phyloP scores from a whole-genome alignment of 2,329 filamentous ascomycete genomes.

The Aspergillus nomiae region DNA sequence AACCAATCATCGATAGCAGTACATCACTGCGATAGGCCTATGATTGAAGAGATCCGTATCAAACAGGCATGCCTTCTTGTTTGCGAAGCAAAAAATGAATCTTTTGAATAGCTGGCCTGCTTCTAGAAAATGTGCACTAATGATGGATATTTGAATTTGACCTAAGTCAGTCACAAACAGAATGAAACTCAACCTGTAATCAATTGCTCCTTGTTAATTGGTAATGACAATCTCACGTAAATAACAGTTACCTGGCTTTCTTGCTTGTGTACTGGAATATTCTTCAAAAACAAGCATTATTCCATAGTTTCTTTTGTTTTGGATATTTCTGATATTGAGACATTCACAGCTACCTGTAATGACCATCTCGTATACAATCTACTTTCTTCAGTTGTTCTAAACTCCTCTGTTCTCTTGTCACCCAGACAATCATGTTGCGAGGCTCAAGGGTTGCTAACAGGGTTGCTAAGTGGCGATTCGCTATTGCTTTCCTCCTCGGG shows the following conservation, averaged over 20 bases:
- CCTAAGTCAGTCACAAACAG: background rate
- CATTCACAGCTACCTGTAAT: background rate
- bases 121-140: background rate
- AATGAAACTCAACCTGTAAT: background rate
- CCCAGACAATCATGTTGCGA: background rate
- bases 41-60: background rate
- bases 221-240: background rate
- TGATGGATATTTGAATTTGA: background rate
- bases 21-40: background rate
- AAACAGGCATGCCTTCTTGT: background rate
- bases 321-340: background rate
- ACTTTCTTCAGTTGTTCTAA: background rate
- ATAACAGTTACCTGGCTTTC: background rate
- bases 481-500: background rate
- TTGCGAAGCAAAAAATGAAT: background rate
- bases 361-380: constrained; percentile 1
- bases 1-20: background rate
- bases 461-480: background rate
- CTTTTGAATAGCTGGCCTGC: background rate
- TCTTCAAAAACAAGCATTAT: background rate
- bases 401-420: background rate
- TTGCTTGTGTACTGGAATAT: background rate
- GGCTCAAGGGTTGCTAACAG: background rate
- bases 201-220: background rate
- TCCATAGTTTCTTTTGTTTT: background rate